Conservation (phyloP, 306 rosid species). For the Gastrolobium bilobum region DNA sequence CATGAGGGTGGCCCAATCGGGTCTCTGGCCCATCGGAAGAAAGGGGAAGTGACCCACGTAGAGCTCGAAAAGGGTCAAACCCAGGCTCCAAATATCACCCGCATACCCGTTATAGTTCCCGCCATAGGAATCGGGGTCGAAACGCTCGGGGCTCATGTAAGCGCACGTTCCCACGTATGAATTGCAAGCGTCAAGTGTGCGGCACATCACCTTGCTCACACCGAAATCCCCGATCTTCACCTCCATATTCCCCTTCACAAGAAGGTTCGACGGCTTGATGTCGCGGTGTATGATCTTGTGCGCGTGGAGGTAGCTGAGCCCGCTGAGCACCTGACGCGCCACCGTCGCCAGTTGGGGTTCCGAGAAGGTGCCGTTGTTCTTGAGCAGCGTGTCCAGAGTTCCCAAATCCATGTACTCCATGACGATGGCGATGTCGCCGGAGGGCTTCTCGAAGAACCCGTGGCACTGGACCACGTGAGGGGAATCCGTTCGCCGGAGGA, state of each 20-base stretch:
- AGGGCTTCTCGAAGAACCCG: slow-evolving; percentile 67
- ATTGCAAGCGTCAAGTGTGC: slow-evolving; percentile 68
- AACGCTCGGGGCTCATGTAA: slow-evolving; percentile 87
- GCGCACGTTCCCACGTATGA: slow-evolving; percentile 86
- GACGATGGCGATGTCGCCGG: slow-evolving; percentile 68
- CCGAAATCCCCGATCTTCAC: slow-evolving; percentile 86
- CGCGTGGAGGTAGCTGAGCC: slow-evolving; percentile 77
- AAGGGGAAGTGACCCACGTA: slow-evolving; percentile 81
- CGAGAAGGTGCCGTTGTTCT: slow-evolving; percentile 55
- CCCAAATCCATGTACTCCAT: slow-evolving; percentile 87
- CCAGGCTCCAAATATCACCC: slow-evolving; percentile 83
- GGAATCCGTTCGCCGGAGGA: slow-evolving; percentile 73
- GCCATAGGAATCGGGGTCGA: slow-evolving; percentile 77
- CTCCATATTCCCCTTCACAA: slow-evolving; percentile 63
- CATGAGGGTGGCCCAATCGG: slow-evolving; percentile 88
- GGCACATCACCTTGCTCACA: slow-evolving; percentile 74
- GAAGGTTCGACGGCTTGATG: slow-evolving; percentile 71
- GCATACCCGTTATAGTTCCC: slow-evolving; percentile 77
- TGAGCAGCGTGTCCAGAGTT: slow-evolving; percentile 58
- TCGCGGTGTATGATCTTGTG: slow-evolving; percentile 80
- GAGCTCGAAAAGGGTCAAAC: slow-evolving; percentile 74
- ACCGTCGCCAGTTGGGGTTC: slow-evolving; percentile 59
- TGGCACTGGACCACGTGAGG: slow-evolving; percentile 59
- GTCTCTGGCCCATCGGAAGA: slow-evolving; percentile 73
- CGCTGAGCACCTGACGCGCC: slow-evolving; percentile 68